Conservation (phyloP, 371 early-diverging fungal species). For the Rhizoclosmatium hyalinum region DNA sequence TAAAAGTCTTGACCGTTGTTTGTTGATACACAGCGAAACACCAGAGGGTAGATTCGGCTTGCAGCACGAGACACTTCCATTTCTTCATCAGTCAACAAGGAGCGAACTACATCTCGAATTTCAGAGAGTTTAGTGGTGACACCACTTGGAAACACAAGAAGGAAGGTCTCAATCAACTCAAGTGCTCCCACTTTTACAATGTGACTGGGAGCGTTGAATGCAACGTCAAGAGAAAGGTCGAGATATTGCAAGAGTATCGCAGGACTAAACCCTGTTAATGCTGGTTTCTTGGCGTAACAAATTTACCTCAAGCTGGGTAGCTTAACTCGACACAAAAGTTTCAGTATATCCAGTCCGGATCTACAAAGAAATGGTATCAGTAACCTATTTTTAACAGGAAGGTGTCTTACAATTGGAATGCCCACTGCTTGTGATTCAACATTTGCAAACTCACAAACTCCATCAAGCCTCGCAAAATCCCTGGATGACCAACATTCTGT, state of each 20-base stretch:
- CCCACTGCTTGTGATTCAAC: slow-evolving; percentile 57
- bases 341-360: slow-evolving; percentile 56
- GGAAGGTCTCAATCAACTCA: slow-evolving; percentile 49
- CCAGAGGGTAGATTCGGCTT: slow-evolving; percentile 50
- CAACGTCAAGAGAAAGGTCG: slow-evolving; percentile 53
- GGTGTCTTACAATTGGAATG: slow-evolving; percentile 50
- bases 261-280: slow-evolving; percentile 23
- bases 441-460: slow-evolving; percentile 56
- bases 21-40: slow-evolving; percentile 47
- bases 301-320: slow-evolving; percentile 43
- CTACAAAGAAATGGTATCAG: slow-evolving; percentile 25
- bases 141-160: slow-evolving; percentile 57
- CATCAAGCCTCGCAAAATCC: slow-evolving; percentile 51
- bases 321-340: slow-evolving; percentile 49
- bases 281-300: background rate
- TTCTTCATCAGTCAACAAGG: slow-evolving; percentile 46
- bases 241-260: slow-evolving; percentile 55
- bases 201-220: slow-evolving; percentile 53
- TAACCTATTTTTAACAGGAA: background rate
- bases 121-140: slow-evolving; percentile 47
- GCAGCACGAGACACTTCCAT: slow-evolving; percentile 44
- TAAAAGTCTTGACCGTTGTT: slow-evolving; percentile 44
- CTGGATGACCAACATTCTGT: slow-evolving; percentile 39
- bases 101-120: slow-evolving; percentile 52
- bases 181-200: slow-evolving; percentile 53